Conservation (phyloP, 768 basidiomycete genomes). For the Trametes cubensis region DNA sequence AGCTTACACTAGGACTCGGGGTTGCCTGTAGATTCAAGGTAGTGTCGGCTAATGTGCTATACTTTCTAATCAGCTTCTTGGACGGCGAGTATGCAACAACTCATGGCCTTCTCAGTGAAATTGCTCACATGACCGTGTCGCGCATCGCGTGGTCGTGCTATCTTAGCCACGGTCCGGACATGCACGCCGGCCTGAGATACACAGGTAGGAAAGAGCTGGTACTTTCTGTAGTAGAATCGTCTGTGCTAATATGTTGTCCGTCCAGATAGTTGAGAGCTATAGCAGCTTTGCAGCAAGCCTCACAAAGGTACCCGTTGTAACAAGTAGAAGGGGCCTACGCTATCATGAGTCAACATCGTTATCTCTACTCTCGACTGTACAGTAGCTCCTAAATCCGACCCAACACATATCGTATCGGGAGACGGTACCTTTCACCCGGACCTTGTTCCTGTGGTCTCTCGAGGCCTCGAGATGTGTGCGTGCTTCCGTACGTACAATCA, state of each 20-base stretch:
- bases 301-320: too few species aligned
- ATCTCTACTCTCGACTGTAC: too few species aligned
- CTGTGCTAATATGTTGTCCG: too few species aligned
- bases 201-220: too few species aligned
- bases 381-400: neutral
- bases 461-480: slow-evolving; percentile 7
- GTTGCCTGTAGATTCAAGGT: slow-evolving; percentile 7
- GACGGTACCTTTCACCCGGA: neutral
- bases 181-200: too few species aligned
- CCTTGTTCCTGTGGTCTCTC: neutral
- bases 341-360: too few species aligned
- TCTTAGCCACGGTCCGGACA: neutral
- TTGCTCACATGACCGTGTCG: slow-evolving; percentile 15
- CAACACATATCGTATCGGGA: neutral
- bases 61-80: neutral
- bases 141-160: neutral
- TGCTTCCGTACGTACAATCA: slow-evolving; percentile 5
- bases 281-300: too few species aligned
- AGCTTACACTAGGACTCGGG: slow-evolving; percentile 1
- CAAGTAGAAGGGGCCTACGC: too few species aligned
- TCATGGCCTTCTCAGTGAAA: too few species aligned
- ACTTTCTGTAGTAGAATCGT: too few species aligned
- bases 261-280: too few species aligned
- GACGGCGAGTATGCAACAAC: neutral
- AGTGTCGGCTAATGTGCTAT: slow-evolving; percentile 1